A percentile compares a stretch with the other conserved stretches of the same genome.
Evolutionary conservation across 73 alveolate genomes (phyloP).

Genomic region (Paramecium sexaurelia): DNA sequence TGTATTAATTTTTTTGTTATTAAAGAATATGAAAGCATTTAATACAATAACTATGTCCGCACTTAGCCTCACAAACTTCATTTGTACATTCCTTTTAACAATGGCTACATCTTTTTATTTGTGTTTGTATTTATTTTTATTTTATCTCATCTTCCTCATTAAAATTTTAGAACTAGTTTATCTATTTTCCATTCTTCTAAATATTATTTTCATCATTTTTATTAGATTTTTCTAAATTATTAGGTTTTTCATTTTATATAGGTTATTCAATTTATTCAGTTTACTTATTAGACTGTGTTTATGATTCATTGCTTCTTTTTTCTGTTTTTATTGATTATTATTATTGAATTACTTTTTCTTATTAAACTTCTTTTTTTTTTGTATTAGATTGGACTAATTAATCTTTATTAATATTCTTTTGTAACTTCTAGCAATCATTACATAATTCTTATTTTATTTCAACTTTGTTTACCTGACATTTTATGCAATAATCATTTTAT

Average conservation of each 20-base stretch:
- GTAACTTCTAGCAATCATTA: neutral
- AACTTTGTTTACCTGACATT: neutral
- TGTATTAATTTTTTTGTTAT: neutral
- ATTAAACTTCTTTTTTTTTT: neutral
- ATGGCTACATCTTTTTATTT: neutral
- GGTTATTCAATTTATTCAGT: neutral
- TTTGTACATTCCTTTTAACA: neutral
- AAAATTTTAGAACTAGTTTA: neutral
- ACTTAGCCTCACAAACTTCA: neutral
- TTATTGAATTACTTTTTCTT: neutral
- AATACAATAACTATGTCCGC: neutral
- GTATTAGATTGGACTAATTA: too few relatives aligned
- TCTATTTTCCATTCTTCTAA: too few relatives aligned
- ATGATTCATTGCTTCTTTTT: too few relatives aligned
- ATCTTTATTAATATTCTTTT: too few relatives aligned
- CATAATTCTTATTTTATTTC: neutral
- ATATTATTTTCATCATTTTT: neutral
- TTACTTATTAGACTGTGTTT: neutral
- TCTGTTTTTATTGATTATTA: neutral
- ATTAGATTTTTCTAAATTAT: neutral
- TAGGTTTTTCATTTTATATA: neutral
- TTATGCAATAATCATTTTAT: neutral
- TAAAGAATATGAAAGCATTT: neutral
- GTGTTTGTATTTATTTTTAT: neutral
- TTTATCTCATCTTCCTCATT: neutral